Percentiles rank a stretch among this genome's conserved stretches.
phyloP scores from a whole-genome alignment of 495 filamentous ascomycete genomes.

The Pyronema domesticum region DNA sequence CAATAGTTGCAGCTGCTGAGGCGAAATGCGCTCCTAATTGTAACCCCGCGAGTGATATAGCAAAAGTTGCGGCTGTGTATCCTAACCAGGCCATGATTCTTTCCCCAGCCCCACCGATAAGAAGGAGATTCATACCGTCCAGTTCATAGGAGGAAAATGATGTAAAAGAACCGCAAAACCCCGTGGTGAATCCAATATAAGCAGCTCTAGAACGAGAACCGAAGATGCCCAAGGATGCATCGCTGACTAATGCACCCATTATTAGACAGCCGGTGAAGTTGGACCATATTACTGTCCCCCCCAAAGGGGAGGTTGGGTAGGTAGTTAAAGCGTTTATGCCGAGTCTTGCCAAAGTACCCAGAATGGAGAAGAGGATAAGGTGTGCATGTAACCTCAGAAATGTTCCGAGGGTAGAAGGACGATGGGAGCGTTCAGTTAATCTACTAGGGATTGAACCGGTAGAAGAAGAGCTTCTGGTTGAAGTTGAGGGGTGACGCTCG shows the following conservation, averaged over 20 bases:
- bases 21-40: conserved; percentile 65
- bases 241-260: conserved; percentile 75
- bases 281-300: conserved; percentile 56
- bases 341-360: conserved; percentile 71
- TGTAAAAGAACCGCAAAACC: conserved; percentile 86
- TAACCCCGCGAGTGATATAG: conserved; percentile 49
- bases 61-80: conserved; percentile 48
- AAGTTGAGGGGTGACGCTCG: not conserved
- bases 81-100: conserved; percentile 63
- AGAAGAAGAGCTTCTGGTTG: too few relatives aligned
- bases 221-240: conserved; percentile 51
- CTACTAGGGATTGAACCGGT: too few relatives aligned
- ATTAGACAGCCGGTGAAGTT: conserved; percentile 71
- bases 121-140: conserved; percentile 63
- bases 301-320: conserved; percentile 59
- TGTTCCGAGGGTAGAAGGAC: not conserved
- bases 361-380: conserved; percentile 69
- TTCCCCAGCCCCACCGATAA: conserved; percentile 34
- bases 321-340: conserved; percentile 66
- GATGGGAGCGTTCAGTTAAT: too few relatives aligned
- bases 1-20: conserved; percentile 37
- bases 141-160: conserved; percentile 83
- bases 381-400: conserved; percentile 42
- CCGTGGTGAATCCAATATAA: conserved; percentile 80
- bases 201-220: conserved; percentile 48